phyloP scores from a whole-genome alignment of 1,284 basidiomycete species.

The Trichosporon sp. region DNA sequence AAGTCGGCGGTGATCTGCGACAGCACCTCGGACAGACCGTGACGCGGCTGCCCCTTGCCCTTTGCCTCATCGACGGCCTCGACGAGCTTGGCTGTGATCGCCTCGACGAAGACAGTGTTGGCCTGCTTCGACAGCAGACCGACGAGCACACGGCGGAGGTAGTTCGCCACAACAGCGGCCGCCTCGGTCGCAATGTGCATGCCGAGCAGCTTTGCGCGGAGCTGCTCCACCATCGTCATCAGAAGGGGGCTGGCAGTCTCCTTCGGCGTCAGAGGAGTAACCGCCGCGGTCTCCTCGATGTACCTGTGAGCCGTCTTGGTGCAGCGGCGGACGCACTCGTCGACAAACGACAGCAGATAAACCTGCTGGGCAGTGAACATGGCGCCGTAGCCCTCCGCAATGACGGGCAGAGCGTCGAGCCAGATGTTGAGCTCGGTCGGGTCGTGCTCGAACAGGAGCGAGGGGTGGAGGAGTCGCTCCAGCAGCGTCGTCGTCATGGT shows the following conservation, averaged over 20 bases:
- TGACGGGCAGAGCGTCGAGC: conserved; percentile 63
- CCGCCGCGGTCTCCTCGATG: conserved; percentile 67
- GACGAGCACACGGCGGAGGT: conserved; percentile 65
- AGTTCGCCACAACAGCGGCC: conserved; percentile 67
- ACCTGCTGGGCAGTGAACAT: conserved; percentile 63
- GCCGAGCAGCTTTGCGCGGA: conserved; percentile 65
- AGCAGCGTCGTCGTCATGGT: conserved; percentile 65
- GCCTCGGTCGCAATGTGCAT: conserved; percentile 65
- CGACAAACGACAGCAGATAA: conserved; percentile 71
- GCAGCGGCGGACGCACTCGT: conserved; percentile 83
- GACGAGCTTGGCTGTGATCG: conserved; percentile 37
- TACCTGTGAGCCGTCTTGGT: conserved; percentile 84
- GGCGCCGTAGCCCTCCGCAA: conserved; percentile 62
- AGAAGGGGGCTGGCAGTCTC: conserved; percentile 69
- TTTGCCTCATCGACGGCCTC: conserved; percentile 38
- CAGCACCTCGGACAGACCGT: conserved; percentile 60
- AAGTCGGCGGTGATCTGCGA: conserved; percentile 67
- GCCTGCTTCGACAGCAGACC: conserved; percentile 64
- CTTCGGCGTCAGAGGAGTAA: conserved; percentile 35
- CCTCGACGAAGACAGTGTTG: conserved; percentile 50
- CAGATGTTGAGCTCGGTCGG: conserved; percentile 72
- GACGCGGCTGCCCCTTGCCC: conserved; percentile 48
- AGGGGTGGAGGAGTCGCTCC: conserved; percentile 65
- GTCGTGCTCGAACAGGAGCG: conserved; percentile 81
- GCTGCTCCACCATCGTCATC: conserved; percentile 74